phyloP scores from a whole-genome alignment of 768 basidiomycete species.

The Phanerodontia chrysosporium region DNA sequence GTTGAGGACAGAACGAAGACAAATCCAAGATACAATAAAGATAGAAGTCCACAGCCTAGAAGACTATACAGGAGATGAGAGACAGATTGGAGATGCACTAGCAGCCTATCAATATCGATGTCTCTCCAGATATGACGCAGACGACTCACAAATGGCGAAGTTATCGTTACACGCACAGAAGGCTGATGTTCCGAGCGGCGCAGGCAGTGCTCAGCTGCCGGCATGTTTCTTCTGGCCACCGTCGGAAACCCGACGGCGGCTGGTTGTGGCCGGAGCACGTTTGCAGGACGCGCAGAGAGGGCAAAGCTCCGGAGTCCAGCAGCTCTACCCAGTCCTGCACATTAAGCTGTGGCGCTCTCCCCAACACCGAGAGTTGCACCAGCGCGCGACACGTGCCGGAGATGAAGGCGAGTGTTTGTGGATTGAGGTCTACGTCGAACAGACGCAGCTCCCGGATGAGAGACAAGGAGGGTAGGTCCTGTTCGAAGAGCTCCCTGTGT shows the following conservation, averaged over 20 bases:
- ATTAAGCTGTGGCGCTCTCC: conserved; percentile 35
- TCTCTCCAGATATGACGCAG: not conserved
- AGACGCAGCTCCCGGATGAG: conserved; percentile 39
- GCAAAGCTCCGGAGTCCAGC: conserved; percentile 31
- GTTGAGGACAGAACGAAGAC: too few species aligned
- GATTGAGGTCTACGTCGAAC: conserved; percentile 37
- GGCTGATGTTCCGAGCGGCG: conserved; percentile 14
- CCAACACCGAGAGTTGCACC: conserved; percentile 37
- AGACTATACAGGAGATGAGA: not conserved
- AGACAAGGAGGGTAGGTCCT: conserved; percentile 20
- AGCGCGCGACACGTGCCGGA: conserved; percentile 32
- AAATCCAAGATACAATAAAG: not conserved
- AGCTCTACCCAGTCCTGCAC: conserved; percentile 40
- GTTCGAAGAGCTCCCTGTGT: conserved; percentile 30
- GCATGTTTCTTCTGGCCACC: conserved; percentile 28
- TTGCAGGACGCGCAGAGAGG: conserved; percentile 31
- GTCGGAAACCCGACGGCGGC: conserved; percentile 33
- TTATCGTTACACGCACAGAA: not conserved
- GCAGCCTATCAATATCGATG: not conserved
- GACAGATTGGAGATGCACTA: not conserved
- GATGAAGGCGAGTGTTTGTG: conserved; percentile 32
- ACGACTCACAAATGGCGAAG: not conserved
- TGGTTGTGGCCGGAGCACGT: conserved; percentile 36
- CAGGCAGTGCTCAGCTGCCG: conserved; percentile 19
- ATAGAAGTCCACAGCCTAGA: not conserved